phyloP scores from a whole-genome alignment of 805 yeast genomes.

The Candida morakotiae region DNA sequence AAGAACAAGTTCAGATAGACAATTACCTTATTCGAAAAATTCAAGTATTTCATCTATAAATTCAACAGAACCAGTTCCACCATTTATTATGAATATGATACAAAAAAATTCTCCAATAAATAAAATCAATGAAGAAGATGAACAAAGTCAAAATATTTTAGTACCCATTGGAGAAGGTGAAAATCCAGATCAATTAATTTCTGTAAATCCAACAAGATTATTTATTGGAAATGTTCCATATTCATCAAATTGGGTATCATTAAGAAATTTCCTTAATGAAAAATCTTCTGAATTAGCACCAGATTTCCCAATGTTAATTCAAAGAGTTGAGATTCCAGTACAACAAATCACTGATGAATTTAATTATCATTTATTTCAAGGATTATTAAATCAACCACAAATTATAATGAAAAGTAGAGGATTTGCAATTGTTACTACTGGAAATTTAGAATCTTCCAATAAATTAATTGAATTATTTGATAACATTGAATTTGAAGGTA shows the following conservation, averaged over 20 bases:
- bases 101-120: background rate
- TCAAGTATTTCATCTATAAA: background rate
- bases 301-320: slow-evolving; percentile 19
- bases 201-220: slow-evolving; percentile 41
- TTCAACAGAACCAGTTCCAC: slow-evolving; percentile 16
- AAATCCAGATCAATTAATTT: slow-evolving; percentile 15
- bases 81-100: slow-evolving; percentile 24
- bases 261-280: slow-evolving; percentile 24
- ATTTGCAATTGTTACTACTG: slow-evolving; percentile 60
- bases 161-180: slow-evolving; percentile 20
- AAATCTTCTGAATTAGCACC: slow-evolving; percentile 25
- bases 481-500: slow-evolving; percentile 52
- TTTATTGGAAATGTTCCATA: slow-evolving; percentile 59
- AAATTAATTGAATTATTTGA: slow-evolving; percentile 49
- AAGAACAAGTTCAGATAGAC: slow-evolving; percentile 1
- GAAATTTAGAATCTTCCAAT: slow-evolving; percentile 42
- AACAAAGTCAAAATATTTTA: slow-evolving; percentile 12
- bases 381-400: background rate
- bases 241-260: slow-evolving; percentile 32
- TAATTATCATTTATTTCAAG: slow-evolving; percentile 13
- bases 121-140: slow-evolving; percentile 3
- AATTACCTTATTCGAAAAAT: background rate
- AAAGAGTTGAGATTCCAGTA: slow-evolving; percentile 39
- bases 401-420: slow-evolving; percentile 38
- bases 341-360: slow-evolving; percentile 22